Evolutionary conservation across 2,329 filamentous ascomycete species (phyloP).

Genomic region (Tolypocladium tropicale): DNA sequence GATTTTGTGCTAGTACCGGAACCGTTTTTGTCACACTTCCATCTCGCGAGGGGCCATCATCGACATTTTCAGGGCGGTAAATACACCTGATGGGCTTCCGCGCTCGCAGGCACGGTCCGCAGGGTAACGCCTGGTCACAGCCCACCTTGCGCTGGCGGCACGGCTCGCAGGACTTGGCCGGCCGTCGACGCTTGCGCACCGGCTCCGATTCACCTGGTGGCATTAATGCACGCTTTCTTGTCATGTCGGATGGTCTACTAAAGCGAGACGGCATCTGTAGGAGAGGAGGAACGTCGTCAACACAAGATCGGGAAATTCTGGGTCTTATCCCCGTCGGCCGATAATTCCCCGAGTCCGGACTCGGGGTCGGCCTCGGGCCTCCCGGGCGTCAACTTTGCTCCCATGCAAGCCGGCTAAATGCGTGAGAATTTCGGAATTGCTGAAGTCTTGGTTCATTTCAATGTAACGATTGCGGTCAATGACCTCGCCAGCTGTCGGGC

Average conservation of each 20-base stretch:
- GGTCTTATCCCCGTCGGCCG: background rate
- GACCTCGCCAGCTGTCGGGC: background rate
- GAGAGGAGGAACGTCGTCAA: background rate
- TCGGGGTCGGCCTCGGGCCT: background rate
- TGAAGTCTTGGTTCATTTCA: background rate
- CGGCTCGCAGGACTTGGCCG: conserved; percentile 1
- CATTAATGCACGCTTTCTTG: background rate
- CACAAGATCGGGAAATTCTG: background rate
- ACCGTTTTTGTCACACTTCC: background rate
- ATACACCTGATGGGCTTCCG: background rate
- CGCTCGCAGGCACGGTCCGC: background rate
- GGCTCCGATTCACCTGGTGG: background rate
- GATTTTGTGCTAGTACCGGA: background rate
- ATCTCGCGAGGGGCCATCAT: background rate
- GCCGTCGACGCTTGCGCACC: background rate
- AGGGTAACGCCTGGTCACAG: background rate
- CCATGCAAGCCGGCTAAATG: background rate
- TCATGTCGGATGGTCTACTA: background rate
- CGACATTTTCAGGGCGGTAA: background rate
- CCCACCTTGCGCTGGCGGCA: background rate
- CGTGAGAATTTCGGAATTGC: too few relatives aligned
- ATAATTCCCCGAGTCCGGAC: background rate
- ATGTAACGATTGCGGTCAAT: background rate
- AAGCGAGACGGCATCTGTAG: background rate
- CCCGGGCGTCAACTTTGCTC: too few relatives aligned